Evolutionary conservation across 2,329 filamentous ascomycete genomes (phyloP).

Genomic region (Neoarthrinium moseri): DNA sequence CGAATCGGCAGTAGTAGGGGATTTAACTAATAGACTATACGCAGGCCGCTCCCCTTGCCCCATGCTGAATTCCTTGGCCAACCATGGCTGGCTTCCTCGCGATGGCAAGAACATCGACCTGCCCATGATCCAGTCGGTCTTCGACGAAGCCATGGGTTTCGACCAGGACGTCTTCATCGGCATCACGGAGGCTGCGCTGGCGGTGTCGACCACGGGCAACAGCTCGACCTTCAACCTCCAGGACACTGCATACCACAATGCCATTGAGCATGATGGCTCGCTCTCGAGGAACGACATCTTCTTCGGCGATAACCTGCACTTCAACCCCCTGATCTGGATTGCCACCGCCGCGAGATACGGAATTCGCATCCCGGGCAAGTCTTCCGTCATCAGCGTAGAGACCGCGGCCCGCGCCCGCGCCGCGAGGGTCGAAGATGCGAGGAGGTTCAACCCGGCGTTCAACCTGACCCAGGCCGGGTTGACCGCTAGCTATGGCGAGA

Average conservation of each 20-base stretch:
- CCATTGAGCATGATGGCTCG: slow-evolving; percentile 6
- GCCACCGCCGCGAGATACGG: slow-evolving; percentile 1
- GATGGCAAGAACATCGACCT: slow-evolving; percentile 8
- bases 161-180: background rate
- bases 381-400: slow-evolving; percentile 2
- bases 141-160: background rate
- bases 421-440: background rate
- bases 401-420: background rate
- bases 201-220: slow-evolving; percentile 7
- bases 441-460: slow-evolving; percentile 2
- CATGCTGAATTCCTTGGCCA: slow-evolving; percentile 6
- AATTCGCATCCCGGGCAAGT: background rate
- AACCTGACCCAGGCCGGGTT: background rate
- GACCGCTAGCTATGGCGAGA: background rate
- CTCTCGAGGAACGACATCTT: slow-evolving; percentile 3
- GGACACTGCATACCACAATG: background rate
- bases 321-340: slow-evolving; percentile 5
- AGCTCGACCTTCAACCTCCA: slow-evolving; percentile 8
- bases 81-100: slow-evolving; percentile 3
- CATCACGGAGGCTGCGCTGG: slow-evolving; percentile 1
- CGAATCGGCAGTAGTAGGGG: no score
- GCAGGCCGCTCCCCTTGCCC: slow-evolving; percentile 4
- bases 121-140: background rate
- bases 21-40: background rate
- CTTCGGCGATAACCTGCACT: slow-evolving; percentile 3